These are phyloP conservation scores for Biscogniauxia sp. DNA, from an alignment of 2,329 filamentous ascomycete species.

Conservation along the genomic window DNA sequence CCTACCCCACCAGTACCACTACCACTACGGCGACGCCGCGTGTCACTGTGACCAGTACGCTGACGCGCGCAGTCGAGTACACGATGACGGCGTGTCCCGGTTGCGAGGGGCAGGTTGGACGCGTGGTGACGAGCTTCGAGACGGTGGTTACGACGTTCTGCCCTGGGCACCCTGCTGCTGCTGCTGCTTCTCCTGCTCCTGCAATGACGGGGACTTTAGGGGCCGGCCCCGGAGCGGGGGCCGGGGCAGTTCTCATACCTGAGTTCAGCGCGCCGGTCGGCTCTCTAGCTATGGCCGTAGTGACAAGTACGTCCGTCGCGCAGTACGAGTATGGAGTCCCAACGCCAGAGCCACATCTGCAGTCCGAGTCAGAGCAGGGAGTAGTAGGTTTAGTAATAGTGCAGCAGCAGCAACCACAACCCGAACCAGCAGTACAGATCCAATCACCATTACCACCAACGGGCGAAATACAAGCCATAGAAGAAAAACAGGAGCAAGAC, in stretches of 20 bases:
- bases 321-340: too few species aligned
- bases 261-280: not conserved
- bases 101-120: constrained; percentile 6
- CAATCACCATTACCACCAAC: too few species aligned
- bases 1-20: not conserved
- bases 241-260: not conserved
- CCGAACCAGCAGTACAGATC: too few species aligned
- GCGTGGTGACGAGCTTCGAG: constrained; percentile 16
- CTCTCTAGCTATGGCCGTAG: not conserved
- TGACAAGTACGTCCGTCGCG: not conserved
- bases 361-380: not conserved
- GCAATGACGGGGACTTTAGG: not conserved
- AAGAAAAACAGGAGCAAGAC: not conserved
- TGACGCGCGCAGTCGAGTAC: constrained; percentile 23
- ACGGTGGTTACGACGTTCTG: constrained; percentile 25
- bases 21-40: not conserved
- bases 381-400: not conserved
- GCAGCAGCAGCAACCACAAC: not conserved
- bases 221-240: constrained; percentile 1
- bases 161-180: constrained; percentile 9
- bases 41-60: constrained; percentile 20
- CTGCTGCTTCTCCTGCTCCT: not conserved
- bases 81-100: constrained; percentile 17
- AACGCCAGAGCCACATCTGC: too few species aligned
- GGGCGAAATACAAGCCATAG: too few species aligned